These are phyloP conservation scores for Penicillium rolfsii DNA, from an alignment of 2,329 filamentous ascomycete species.

Conservation along the genomic window DNA sequence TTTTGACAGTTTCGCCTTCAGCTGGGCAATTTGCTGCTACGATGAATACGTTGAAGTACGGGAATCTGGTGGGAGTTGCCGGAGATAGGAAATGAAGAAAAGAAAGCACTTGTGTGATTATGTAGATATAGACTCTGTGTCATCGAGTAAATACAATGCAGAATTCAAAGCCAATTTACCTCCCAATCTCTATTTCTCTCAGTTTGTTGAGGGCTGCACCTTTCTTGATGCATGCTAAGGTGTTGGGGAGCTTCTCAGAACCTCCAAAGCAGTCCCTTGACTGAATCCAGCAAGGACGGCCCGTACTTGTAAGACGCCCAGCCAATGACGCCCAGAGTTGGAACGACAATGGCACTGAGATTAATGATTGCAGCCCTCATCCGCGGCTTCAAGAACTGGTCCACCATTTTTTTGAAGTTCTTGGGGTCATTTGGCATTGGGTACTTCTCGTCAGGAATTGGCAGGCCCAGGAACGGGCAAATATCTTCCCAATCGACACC, in stretches of 20 bases:
- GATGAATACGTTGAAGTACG: constrained; percentile 51
- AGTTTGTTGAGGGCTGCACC: background rate
- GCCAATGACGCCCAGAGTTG: constrained; percentile 17
- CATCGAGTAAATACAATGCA: background rate
- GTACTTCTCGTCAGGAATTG: constrained; percentile 26
- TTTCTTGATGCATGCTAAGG: background rate
- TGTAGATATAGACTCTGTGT: background rate
- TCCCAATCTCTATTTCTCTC: background rate
- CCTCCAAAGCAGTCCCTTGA: background rate
- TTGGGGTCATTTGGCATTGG: constrained; percentile 28
- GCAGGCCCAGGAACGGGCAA: constrained; percentile 28
- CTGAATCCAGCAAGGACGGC: constrained; percentile 8
- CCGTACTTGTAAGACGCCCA: constrained; percentile 18
- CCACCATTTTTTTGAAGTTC: constrained; percentile 23
- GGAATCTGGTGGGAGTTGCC: constrained; percentile 41
- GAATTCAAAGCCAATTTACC: background rate
- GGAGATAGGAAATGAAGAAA: background rate
- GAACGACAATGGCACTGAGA: constrained; percentile 16
- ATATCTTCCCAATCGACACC: constrained; percentile 31
- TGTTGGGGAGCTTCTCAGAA: background rate
- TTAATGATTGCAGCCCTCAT: constrained; percentile 19
- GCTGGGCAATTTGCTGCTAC: constrained; percentile 45
- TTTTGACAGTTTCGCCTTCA: constrained; percentile 47
- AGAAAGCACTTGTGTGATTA: background rate
- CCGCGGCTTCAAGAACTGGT: constrained; percentile 17